phyloP scores from a whole-genome alignment of 371 early-diverging fungal species.

The Mucor mucedo region DNA sequence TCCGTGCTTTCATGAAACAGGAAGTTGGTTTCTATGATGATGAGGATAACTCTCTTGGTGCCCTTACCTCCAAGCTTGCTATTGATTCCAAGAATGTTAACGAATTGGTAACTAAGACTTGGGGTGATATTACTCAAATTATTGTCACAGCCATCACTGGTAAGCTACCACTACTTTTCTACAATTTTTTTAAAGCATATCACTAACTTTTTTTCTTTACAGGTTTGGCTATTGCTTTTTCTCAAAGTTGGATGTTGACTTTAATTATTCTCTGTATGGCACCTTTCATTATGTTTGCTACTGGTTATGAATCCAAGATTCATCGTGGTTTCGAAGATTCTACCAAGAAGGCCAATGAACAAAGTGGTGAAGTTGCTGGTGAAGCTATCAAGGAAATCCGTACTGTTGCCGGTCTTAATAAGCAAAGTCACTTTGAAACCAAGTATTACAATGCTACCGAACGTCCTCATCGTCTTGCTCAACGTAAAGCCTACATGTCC shows the following conservation, averaged over 20 bases:
- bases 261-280: slow-evolving; percentile 61
- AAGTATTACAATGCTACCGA: slow-evolving; percentile 64
- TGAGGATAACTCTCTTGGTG: slow-evolving; percentile 82
- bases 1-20: slow-evolving; percentile 73
- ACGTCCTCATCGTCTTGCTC: slow-evolving; percentile 68
- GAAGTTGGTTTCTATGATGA: slow-evolving; percentile 90
- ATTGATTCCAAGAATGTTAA: slow-evolving; percentile 79
- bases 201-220: neutral
- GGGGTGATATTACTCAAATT: slow-evolving; percentile 66
- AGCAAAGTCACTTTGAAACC: slow-evolving; percentile 70
- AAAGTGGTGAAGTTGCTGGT: slow-evolving; percentile 75
- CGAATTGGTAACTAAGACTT: slow-evolving; percentile 70
- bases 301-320: slow-evolving; percentile 48
- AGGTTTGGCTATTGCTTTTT: slow-evolving; percentile 55
- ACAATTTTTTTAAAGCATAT: slow-evolving; percentile 5
- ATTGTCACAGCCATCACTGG: slow-evolving; percentile 50
- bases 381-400: slow-evolving; percentile 90
- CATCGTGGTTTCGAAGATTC: slow-evolving; percentile 63
- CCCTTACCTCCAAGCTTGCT: slow-evolving; percentile 81
- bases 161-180: neutral
- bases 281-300: slow-evolving; percentile 57
- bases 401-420: slow-evolving; percentile 85
- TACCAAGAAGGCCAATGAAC: slow-evolving; percentile 71
- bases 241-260: slow-evolving; percentile 62
- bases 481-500: slow-evolving; percentile 59